Evolutionary conservation across 805 yeast genomes (phyloP), one percentile per base, ranked within the genome.

Genomic region (Danielia oregonensis): DNA sequence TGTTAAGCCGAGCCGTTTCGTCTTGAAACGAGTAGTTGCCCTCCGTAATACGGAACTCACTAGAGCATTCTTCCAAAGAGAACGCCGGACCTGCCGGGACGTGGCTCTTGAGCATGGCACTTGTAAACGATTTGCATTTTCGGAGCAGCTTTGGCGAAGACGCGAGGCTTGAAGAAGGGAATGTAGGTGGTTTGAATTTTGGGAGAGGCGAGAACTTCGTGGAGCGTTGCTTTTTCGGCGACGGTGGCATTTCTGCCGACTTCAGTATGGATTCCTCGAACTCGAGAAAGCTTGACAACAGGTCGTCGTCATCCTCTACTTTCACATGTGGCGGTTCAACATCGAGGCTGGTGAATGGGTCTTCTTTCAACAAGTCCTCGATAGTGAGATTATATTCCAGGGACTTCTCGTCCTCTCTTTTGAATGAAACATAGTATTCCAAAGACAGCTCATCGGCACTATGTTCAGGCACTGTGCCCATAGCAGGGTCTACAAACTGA

Each of bases 51-150:
- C 36, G 44, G 19, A 48, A 46, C 26, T 48, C 51, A 16, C 35
- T 40, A 10, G 40, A 32, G 24, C 49, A 48, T 11, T 42, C 44
- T 9, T 40, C 46, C 3, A 48, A 17, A 6, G 52, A 45, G 13
- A 45, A 40, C 5, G 26, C 18, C 11, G 40, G 37, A 21, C 27
- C 33, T 6, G 39, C 27, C n/a, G 37, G n/a, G 7, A 22, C 9
- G 6, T 6, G 17, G 26, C 27, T 17, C 14, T 37, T 38, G 15
- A 17, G 11, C 18, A 18, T 13, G 3, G 34, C 32, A 11, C 34
- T 23, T 13, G 43, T 11, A 14, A 31, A 24, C 3, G 34, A 31
- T 19, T 24, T 17, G 1, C 29, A 17, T 24, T 26, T 26, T 16
- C 28, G 28, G 15, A 26, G 28, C 28, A 26, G 28, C 28, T 26